A percentile compares a stretch with the other conserved stretches of the same genome.
phyloP scores from a whole-genome alignment of 352 stramenopile genomes.

The Elongisporangium prolatum region DNA sequence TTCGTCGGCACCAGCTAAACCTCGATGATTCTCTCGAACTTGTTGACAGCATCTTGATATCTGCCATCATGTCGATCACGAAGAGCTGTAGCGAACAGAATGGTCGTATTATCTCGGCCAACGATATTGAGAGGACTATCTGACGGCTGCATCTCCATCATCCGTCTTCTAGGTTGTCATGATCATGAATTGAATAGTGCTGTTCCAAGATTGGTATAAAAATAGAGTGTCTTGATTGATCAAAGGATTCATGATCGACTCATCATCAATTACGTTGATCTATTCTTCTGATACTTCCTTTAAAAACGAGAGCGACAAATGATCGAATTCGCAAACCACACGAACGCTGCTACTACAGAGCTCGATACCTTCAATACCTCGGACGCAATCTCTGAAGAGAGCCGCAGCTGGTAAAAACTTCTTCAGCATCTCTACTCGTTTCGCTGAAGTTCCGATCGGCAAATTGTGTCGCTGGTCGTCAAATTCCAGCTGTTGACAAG shows the following conservation, averaged over 20 bases:
- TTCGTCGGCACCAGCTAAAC: conserved; percentile 12
- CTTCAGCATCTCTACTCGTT: conserved; percentile 12
- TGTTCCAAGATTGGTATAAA: neutral
- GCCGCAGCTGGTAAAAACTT: conserved; percentile 18
- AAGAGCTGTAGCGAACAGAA: conserved; percentile 22
- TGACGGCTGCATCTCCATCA: neutral
- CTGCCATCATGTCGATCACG: conserved; percentile 26
- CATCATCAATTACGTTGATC: neutral
- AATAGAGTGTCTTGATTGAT: neutral
- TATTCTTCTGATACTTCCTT: neutral
- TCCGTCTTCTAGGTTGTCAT: neutral
- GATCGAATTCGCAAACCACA: conserved; percentile 47
- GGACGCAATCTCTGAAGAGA: conserved; percentile 24
- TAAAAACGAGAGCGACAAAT: conserved; percentile 19
- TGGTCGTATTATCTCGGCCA: conserved; percentile 20
- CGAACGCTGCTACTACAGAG: conserved; percentile 26
- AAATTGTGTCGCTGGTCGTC: conserved; percentile 44
- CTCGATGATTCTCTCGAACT: conserved; percentile 41
- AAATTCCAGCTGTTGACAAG: conserved; percentile 45
- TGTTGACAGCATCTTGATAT: conserved; percentile 31
- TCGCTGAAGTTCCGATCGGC: conserved; percentile 29
- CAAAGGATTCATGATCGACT: neutral
- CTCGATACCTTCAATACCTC: conserved; percentile 37
- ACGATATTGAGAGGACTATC: neutral
- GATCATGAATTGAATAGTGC: neutral